Percentiles rank a stretch among this genome's conserved stretches.
These are phyloP conservation scores for Trichomonas gallinae DNA, from an alignment of 208 protist species.

Conservation along the genomic window DNA sequence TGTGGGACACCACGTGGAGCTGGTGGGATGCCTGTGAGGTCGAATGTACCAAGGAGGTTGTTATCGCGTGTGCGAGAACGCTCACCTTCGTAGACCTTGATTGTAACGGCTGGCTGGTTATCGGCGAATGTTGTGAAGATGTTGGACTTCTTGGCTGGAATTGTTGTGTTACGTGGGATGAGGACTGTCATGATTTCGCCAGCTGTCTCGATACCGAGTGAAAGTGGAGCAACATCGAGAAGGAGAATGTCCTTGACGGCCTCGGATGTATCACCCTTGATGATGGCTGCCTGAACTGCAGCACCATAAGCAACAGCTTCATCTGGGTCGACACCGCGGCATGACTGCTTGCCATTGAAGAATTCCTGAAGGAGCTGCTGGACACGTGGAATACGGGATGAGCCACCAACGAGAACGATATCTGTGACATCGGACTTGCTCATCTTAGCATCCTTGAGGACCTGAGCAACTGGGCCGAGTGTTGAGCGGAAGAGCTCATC, in stretches of 20 bases:
- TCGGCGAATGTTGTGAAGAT: no score
- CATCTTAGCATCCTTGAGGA: slow-evolving; percentile 62
- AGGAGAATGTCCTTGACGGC: slow-evolving; percentile 48
- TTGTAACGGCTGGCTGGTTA: slow-evolving; percentile 84
- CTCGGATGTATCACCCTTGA: slow-evolving; percentile 61
- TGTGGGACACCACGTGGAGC: no score
- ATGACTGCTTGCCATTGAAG: slow-evolving; percentile 75
- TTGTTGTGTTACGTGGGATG: slow-evolving; percentile 64
- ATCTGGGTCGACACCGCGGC: slow-evolving; percentile 57
- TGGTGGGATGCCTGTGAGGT: no score
- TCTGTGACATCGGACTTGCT: slow-evolving; percentile 64
- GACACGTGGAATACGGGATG: slow-evolving; percentile 76
- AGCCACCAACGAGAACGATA: slow-evolving; percentile 75
- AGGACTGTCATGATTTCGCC: slow-evolving; percentile 68
- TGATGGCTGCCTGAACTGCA: slow-evolving; percentile 86
- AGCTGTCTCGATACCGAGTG: slow-evolving; percentile 46
- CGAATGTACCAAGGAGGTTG: no score
- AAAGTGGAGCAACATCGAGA: slow-evolving; percentile 47
- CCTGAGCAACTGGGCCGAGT: slow-evolving; percentile 57
- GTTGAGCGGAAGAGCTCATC: slow-evolving; percentile 57
- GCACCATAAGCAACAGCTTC: slow-evolving; percentile 64
- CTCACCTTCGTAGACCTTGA: slow-evolving; percentile 97
- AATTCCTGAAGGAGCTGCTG: no score
- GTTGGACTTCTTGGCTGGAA: no score
- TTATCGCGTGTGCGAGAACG: neutral